phyloP scores from a whole-genome alignment of 305 asterid genomes.

The Euphrasia arctica region DNA sequence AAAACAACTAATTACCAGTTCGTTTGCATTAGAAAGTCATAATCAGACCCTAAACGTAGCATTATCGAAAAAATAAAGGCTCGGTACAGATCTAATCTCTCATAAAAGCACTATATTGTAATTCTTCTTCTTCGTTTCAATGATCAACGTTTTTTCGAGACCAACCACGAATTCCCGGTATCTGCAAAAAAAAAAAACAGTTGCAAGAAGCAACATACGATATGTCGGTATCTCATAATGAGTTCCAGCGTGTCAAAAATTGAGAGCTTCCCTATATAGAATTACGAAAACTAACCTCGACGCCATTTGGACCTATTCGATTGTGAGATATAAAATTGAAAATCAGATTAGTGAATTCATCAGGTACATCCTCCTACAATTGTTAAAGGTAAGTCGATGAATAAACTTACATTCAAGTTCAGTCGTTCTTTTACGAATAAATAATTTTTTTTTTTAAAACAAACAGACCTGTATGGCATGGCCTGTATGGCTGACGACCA shows the following conservation, averaged over 20 bases:
- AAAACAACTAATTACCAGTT: not conserved
- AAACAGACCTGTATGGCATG: constrained; percentile 94
- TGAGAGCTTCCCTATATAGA: constrained; percentile 3
- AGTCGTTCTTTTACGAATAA: not conserved
- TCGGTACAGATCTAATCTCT: constrained; percentile 8
- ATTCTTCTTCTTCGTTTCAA: constrained; percentile 1
- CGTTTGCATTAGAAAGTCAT: constrained; percentile 2
- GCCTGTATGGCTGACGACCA: constrained; percentile 88
- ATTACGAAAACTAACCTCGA: constrained; percentile 54
- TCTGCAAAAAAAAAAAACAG: constrained; percentile 41
- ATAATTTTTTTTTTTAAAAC: too few relatives aligned
- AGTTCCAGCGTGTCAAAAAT: constrained; percentile 1
- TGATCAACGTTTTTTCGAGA: constrained; percentile 29
- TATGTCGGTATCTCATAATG: not conserved
- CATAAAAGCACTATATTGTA: not conserved
- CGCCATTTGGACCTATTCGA: constrained; percentile 73
- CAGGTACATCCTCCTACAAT: constrained; percentile 89
- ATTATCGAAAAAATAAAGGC: not conserved
- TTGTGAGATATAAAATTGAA: constrained; percentile 75
- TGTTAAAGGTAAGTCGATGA: constrained; percentile 20
- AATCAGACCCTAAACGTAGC: constrained; percentile 5
- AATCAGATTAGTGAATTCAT: constrained; percentile 67
- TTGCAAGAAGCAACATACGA: not conserved
- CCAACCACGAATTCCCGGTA: constrained; percentile 59
- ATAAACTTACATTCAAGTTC: constrained; percentile 11